Conservation (phyloP, 768 basidiomycete species). For the Tubosaeta sp. region DNA sequence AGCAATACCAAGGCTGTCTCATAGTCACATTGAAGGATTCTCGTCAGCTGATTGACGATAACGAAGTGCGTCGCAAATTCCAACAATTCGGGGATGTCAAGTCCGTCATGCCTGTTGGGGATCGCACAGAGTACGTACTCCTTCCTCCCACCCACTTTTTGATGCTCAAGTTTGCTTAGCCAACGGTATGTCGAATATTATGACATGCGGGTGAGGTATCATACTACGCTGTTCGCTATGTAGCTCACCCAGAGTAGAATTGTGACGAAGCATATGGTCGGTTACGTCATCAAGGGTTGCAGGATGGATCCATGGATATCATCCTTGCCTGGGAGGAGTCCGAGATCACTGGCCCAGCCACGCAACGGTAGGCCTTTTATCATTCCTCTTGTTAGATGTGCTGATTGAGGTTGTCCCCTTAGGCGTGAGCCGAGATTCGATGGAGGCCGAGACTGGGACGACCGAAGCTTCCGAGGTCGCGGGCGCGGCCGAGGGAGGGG, state of each 20-base stretch:
- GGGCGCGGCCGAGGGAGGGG: constrained; percentile 38
- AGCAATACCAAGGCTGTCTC: constrained; percentile 82
- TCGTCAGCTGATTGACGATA: constrained; percentile 71
- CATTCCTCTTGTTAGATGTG: neutral
- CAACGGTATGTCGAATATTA: constrained; percentile 93
- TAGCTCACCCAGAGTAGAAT: constrained; percentile 42
- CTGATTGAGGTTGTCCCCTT: constrained; percentile 2
- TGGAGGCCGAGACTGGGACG: constrained; percentile 47
- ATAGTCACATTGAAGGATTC: constrained; percentile 75
- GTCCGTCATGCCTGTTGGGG: constrained; percentile 59
- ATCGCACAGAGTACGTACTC: constrained; percentile 53
- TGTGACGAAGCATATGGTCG: constrained; percentile 77
- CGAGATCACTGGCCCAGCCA: constrained; percentile 47
- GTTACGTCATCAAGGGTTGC: constrained; percentile 70
- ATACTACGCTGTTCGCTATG: neutral
- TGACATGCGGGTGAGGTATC: constrained; percentile 67
- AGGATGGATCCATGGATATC: constrained; percentile 88
- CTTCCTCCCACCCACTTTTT: neutral
- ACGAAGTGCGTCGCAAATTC: constrained; percentile 81
- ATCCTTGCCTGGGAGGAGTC: constrained; percentile 79
- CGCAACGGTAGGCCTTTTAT: constrained; percentile 32
- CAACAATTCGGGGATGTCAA: constrained; percentile 91
- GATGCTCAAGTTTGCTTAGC: constrained; percentile 37
- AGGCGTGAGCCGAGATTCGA: constrained; percentile 35
- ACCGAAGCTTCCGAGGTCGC: constrained; percentile 37